A percentile compares a stretch with the other conserved stretches of the same genome.
These are phyloP conservation scores for Acarospora socialis DNA, from an alignment of 2,329 filamentous ascomycete species.

Conservation along the genomic window DNA sequence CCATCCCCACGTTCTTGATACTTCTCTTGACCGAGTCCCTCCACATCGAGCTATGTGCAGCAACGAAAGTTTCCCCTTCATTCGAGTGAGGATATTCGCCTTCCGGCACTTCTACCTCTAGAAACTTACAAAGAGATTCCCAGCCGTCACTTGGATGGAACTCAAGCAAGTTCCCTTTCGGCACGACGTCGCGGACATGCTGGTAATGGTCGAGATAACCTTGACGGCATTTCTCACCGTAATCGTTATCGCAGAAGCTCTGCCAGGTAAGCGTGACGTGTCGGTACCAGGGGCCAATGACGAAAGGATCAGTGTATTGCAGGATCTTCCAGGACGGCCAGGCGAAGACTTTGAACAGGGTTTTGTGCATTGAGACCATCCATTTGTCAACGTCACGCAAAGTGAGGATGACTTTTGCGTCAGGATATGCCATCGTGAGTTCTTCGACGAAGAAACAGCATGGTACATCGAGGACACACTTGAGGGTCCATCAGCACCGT, in stretches of 20 bases:
- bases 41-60: too few species aligned
- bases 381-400: slow-evolving; percentile 19
- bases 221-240: slow-evolving; percentile 8
- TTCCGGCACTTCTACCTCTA: slow-evolving; percentile 26
- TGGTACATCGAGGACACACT: slow-evolving; percentile 23
- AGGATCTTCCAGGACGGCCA: slow-evolving; percentile 4
- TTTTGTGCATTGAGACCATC: slow-evolving; percentile 13
- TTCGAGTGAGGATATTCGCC: too few species aligned
- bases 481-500: neutral
- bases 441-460: slow-evolving; percentile 23
- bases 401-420: slow-evolving; percentile 24
- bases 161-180: slow-evolving; percentile 23
- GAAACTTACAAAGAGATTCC: slow-evolving; percentile 31
- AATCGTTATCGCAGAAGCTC: slow-evolving; percentile 11
- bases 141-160: slow-evolving; percentile 30
- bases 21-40: too few species aligned
- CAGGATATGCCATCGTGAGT: slow-evolving; percentile 22
- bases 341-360: slow-evolving; percentile 8
- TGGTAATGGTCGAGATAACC: too few species aligned
- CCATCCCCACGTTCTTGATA: too few species aligned
- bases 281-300: slow-evolving; percentile 13
- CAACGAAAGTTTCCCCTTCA: too few species aligned
- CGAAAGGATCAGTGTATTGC: slow-evolving; percentile 1
- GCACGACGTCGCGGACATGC: slow-evolving; percentile 4
- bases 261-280: slow-evolving; percentile 9